A percentile compares a stretch with the other conserved stretches of the same genome.
These are phyloP conservation scores for Neurospora discreta DNA, from an alignment of 495 filamentous ascomycete genomes.

Conservation along the genomic window DNA sequence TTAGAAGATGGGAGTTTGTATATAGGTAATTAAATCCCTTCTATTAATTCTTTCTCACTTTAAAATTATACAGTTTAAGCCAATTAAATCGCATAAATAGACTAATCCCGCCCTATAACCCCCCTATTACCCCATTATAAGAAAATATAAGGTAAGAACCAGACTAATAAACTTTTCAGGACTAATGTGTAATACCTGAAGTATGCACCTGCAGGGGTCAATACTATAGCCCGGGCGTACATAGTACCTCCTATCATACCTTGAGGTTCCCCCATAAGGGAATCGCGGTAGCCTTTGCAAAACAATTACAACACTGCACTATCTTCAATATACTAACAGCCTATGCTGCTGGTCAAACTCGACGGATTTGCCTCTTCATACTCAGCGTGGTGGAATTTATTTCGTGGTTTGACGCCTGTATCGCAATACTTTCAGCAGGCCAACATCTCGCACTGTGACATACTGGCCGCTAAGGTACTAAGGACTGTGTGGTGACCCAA, in stretches of 20 bases:
- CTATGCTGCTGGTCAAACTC: neutral
- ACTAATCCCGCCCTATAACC: no score
- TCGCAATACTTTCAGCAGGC: neutral
- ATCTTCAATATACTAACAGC: neutral
- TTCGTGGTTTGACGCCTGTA: neutral
- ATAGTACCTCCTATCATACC: neutral
- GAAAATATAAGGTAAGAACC: no score
- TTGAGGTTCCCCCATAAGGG: no score
- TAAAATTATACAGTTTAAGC: no score
- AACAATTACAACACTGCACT: neutral
- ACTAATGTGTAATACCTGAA: neutral
- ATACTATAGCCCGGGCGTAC: neutral
- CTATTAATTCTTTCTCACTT: no score
- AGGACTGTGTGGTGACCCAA: neutral
- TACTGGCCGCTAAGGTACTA: neutral
- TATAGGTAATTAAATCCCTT: no score
- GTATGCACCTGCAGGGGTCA: neutral
- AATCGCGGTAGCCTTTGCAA: neutral
- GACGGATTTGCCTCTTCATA: neutral
- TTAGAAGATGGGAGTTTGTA: no score
- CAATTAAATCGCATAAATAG: no score
- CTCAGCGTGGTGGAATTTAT: neutral
- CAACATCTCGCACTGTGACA: neutral
- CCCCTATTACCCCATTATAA: no score
- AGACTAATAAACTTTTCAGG: no score